Conservation (phyloP, 2,329 filamentous ascomycete species). For the Trichoderma sp. region DNA sequence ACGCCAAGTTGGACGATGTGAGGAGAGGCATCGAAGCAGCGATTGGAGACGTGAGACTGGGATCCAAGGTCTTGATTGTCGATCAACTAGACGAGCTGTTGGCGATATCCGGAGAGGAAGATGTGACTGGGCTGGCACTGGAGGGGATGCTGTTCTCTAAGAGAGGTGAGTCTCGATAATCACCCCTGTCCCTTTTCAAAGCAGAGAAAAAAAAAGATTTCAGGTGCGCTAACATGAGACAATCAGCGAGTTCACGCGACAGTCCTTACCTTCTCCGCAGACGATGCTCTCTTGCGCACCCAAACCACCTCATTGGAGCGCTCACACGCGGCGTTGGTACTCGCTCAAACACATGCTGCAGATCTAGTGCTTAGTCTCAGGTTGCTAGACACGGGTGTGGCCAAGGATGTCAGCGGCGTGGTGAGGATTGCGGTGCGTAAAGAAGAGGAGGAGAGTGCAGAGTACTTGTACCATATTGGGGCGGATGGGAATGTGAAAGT, state of each 20-base stretch:
- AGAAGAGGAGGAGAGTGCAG: conserved; percentile 55
- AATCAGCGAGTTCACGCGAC: conserved; percentile 61
- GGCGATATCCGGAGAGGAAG: conserved; percentile 51
- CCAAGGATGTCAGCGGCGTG: conserved; percentile 87
- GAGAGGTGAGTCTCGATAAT: conserved; percentile 53
- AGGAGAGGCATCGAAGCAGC: conserved; percentile 40
- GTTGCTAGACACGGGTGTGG: conserved; percentile 81
- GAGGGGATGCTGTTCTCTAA: conserved; percentile 56
- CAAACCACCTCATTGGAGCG: conserved; percentile 65
- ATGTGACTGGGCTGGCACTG: conserved; percentile 46
- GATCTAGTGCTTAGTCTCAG: conserved; percentile 69
- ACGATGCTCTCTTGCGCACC: conserved; percentile 64
- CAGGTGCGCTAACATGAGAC: not conserved
- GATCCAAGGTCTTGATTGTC: conserved; percentile 56
- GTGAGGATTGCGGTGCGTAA: conserved; percentile 65
- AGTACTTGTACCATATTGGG: conserved; percentile 78
- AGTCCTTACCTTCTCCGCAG: conserved; percentile 68
- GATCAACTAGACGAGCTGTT: conserved; percentile 66
- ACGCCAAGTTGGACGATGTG: conserved; percentile 37
- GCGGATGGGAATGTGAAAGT: conserved; percentile 77
- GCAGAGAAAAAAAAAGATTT: not conserved
- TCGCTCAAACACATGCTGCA: conserved; percentile 73
- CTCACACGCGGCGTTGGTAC: conserved; percentile 67
- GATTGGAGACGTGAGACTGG: conserved; percentile 35
- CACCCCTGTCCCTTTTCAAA: no score